Base-by-base conservation (phyloP, 2,329 filamentous ascomycete species). In the Sporothrix dimorphospora region DNA sequence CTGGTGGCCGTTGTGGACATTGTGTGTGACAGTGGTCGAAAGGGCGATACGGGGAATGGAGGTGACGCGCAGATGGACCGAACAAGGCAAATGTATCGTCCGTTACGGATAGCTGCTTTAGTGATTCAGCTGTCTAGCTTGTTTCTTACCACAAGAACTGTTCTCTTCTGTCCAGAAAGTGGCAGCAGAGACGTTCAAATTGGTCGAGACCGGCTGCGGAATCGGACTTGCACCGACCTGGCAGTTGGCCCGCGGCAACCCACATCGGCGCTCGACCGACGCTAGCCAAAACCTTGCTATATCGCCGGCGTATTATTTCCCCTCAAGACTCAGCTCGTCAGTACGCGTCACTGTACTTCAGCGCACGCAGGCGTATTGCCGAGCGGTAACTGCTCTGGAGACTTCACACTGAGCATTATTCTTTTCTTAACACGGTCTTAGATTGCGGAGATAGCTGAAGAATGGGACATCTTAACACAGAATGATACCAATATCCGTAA, bases 261-360 rank as follows among this genome's bases (percentile, higher is more conserved):
- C 34, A 42, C 57, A 24, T 42, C 57, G 57, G 34, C 57, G 57
- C 4, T 63, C 19, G 14, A 63, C n/a, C 57, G 34, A 40, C 57
- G 57, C 57, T 61, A 61, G 30, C 57, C 57, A 40, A 16, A 63
- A 63, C 30, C 11, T 42, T 21, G 57, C 34, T 63, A 40, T 42
- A 42, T 14, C 57, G 14, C 57, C 57, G 57, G 34, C 57, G 34
- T 63, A 24, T 42, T 42, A 63, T 63, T 24, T 40, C 30, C 19
- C 12, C 38, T 63, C n/a, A 42, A 21, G 30, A 1, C 27, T 24
- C 6, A 34, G 24, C 49, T 24, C 4, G 16, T 34, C 14, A 34
- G 5, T 3, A 63, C 11, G 57, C 57, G 19, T 24, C n/a, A 42
- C 9, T 42, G 57, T 21, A 63, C 16, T 8, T 24, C 34, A 42